These are phyloP conservation scores for Parastagonospora avenae DNA, from an alignment of 2,329 filamentous ascomycete species.

Conservation along the genomic window DNA sequence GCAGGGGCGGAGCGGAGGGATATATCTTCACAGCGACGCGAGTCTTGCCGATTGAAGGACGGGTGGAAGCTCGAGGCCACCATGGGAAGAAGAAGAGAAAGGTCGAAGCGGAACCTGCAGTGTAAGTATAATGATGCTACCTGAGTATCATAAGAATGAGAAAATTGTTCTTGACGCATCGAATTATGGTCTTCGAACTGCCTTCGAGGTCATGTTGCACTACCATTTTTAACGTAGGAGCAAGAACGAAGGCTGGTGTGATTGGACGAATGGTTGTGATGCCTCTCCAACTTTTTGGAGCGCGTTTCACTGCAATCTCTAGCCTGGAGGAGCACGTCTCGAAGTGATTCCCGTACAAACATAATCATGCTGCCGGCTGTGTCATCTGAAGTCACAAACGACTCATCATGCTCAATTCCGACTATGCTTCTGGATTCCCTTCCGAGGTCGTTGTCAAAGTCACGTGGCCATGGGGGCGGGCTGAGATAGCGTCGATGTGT, in stretches of 20 bases:
- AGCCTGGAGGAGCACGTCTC: neutral
- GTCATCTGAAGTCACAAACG: too few relatives aligned
- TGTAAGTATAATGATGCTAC: conserved; percentile 1
- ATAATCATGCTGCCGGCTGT: too few relatives aligned
- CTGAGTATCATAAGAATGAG: neutral
- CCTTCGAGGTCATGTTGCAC: neutral
- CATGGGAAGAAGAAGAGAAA: conserved; percentile 70
- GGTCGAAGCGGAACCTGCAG: conserved; percentile 25
- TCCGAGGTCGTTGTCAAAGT: too few relatives aligned
- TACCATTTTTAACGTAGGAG: conserved; percentile 1
- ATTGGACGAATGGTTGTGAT: too few relatives aligned
- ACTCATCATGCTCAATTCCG: too few relatives aligned
- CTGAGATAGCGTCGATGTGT: neutral
- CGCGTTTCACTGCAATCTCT: conserved; percentile 2
- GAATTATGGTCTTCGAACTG: too few relatives aligned
- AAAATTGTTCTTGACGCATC: neutral
- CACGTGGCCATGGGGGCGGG: neutral
- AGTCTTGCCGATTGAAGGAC: conserved; percentile 78
- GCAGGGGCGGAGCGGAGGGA: conserved; percentile 83
- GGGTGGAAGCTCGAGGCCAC: conserved; percentile 81
- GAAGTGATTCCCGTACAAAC: too few relatives aligned
- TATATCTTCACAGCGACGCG: conserved; percentile 85
- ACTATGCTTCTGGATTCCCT: too few relatives aligned
- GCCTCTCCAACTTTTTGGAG: neutral
- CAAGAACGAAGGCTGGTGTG: neutral